A percentile compares a stretch with the other conserved stretches of the same genome.
Evolutionary conservation across 805 yeast genomes (phyloP).

Genomic region (Candida germanica): DNA sequence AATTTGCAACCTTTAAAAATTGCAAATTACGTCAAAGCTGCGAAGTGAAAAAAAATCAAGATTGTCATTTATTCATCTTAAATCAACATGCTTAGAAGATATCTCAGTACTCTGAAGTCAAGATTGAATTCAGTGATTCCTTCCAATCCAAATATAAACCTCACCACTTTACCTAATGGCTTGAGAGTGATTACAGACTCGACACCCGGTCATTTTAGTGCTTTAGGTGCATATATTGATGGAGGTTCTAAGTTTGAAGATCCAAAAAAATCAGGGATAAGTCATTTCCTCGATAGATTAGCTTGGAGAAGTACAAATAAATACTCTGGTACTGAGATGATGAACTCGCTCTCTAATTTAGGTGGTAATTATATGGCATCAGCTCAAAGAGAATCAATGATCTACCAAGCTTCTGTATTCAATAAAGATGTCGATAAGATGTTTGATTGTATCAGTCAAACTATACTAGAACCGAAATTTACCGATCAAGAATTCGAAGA

Average conservation of each 20-base stretch:
- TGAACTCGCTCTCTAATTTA: conserved; percentile 66
- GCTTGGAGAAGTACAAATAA: conserved; percentile 74
- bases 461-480: conserved; percentile 69
- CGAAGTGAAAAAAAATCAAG: neutral
- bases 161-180: conserved; percentile 63
- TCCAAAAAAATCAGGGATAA: conserved; percentile 57
- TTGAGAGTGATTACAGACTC: conserved; percentile 79
- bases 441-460: conserved; percentile 73
- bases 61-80: neutral
- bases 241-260: conserved; percentile 89
- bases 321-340: conserved; percentile 63
- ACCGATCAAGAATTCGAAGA: conserved; percentile 69
- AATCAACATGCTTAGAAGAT: conserved; percentile 6
- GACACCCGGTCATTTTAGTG: conserved; percentile 86
- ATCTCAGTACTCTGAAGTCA: conserved; percentile 5
- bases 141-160: conserved; percentile 18
- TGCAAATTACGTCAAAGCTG: neutral
- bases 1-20: no score
- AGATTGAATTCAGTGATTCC: conserved; percentile 1
- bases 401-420: conserved; percentile 94
- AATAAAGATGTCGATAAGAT: conserved; percentile 77
- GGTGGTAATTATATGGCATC: conserved; percentile 96
- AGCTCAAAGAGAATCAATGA: conserved; percentile 84
- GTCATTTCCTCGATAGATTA: conserved; percentile 81
- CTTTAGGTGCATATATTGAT: conserved; percentile 82